These are phyloP conservation scores for Pochonia chlamydosporia DNA, from an alignment of 2,329 filamentous ascomycete species.

Conservation along the genomic window DNA sequence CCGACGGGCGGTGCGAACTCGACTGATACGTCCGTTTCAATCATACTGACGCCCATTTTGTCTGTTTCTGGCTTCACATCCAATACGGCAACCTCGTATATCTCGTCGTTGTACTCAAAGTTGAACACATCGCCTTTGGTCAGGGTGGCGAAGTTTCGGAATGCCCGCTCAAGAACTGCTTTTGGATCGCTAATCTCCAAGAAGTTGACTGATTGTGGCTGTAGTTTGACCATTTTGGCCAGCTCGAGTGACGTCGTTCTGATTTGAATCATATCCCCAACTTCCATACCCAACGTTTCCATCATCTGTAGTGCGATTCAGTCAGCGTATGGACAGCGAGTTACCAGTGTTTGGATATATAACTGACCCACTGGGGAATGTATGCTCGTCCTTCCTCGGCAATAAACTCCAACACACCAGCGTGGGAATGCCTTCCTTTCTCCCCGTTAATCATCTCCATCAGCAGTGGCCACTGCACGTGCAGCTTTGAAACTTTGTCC, in stretches of 20 bases:
- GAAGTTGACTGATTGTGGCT: conserved; percentile 88
- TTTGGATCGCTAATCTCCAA: conserved; percentile 97
- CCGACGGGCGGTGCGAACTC: conserved; percentile 93
- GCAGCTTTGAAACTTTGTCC: conserved; percentile 91
- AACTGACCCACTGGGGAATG: conserved; percentile 81
- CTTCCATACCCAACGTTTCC: conserved; percentile 82
- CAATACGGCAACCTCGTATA: conserved; percentile 88
- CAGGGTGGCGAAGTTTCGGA: conserved; percentile 90
- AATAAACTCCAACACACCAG: conserved; percentile 93
- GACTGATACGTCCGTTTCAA: conserved; percentile 94
- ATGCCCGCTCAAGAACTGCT: conserved; percentile 92
- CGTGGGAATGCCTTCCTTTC: conserved; percentile 75
- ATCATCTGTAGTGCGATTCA: conserved; percentile 71
- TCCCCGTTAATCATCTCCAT: conserved; percentile 93
- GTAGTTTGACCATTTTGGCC: conserved; percentile 90
- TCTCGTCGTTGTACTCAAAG: conserved; percentile 91
- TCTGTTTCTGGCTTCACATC: conserved; percentile 84
- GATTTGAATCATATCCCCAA: conserved; percentile 90
- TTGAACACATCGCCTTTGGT: conserved; percentile 94
- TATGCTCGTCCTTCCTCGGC: conserved; percentile 97
- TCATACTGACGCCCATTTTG: conserved; percentile 84
- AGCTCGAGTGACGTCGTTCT: conserved; percentile 90
- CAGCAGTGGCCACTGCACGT: conserved; percentile 95
- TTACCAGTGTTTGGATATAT: no score
- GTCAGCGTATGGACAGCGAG: no score